Evolutionary conservation across 768 basidiomycete species (phyloP).

Genomic region (Amanita inopinata): DNA sequence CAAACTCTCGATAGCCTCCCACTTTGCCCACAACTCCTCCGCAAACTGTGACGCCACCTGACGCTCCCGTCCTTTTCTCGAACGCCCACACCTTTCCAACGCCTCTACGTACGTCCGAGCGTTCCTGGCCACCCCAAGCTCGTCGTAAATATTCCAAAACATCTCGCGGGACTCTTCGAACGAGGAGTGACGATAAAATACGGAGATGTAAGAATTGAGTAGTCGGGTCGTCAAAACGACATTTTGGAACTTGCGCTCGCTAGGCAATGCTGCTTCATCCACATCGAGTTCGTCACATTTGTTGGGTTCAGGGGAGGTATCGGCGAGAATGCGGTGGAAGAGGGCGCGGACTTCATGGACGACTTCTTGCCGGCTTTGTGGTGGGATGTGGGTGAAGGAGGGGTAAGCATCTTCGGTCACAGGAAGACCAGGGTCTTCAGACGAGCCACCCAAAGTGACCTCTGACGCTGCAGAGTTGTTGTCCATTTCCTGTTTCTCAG

Average conservation of each 20-base stretch:
- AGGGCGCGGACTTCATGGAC: constrained; percentile 59
- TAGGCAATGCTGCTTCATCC: neutral
- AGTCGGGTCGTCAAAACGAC: constrained; percentile 55
- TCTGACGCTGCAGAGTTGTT: neutral
- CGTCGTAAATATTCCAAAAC: constrained; percentile 42
- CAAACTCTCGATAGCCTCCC: constrained; percentile 38
- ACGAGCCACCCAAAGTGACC: neutral
- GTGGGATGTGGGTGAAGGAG: constrained; percentile 48
- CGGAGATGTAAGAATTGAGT: constrained; percentile 73
- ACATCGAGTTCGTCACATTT: constrained; percentile 10
- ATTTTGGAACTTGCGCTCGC: constrained; percentile 35
- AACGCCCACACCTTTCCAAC: constrained; percentile 51
- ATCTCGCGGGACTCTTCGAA: constrained; percentile 38
- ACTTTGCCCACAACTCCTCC: constrained; percentile 57
- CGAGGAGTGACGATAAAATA: constrained; percentile 48
- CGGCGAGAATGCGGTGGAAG: constrained; percentile 49
- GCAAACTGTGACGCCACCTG: constrained; percentile 40
- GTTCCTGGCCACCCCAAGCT: constrained; percentile 33
- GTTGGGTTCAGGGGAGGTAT: constrained; percentile 14
- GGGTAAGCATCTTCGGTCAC: constrained; percentile 14
- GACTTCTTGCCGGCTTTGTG: constrained; percentile 66
- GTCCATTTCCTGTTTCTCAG: neutral
- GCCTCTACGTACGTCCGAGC: constrained; percentile 53
- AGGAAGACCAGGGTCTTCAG: constrained; percentile 4
- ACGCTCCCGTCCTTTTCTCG: constrained; percentile 36